Evolutionary conservation across 805 yeast species (phyloP), one percentile per base, ranked within the genome.

Genomic region (Lachancea cidri): DNA sequence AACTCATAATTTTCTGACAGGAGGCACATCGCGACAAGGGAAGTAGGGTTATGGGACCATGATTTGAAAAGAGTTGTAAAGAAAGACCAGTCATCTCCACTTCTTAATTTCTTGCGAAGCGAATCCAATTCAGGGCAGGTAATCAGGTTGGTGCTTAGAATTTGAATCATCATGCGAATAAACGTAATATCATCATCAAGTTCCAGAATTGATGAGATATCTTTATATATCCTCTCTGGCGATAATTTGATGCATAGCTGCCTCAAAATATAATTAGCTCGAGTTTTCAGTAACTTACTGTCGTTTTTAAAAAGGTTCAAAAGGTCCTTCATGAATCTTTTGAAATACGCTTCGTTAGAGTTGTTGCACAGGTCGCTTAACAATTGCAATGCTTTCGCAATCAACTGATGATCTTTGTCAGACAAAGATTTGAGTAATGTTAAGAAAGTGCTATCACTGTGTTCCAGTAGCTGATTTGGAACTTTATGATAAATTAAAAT

Each of bases 31-130:
- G 95, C 81, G 32, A 93, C 67, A 0, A 89, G 85, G 4, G 97
- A 89, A 1, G 94, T 88, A 0, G 96, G 81, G 57, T 87, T 91
- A 46, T 83, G 82, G 49, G 95, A 81, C 98, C 98, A 93, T 43
- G 94, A 80, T 54, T 78, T 80, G 65, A 91, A 93, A 41, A 93
- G 67, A 0, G 81, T 68, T 19, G 83, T 73, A 58, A 93, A 93
- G 31, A 89, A 69, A 17, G 71, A 62, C 70, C 81, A 77, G 42
- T 86, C 93, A 39, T 82, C 86, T n/a, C 81, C 63, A 58, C 64
- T 73, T 60, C 80, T 72, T 38, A 91, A 66, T 52, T 83, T 77
- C 43, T 75, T 77, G 39, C 98, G 74, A 47, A 93, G 70, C 2
- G 71, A 70, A 0, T 77, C 64, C 37, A 93, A 70, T 54, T 93